Base-by-base conservation (phyloP, 495 filamentous ascomycete species). In the Aspergillus cavernicola region DNA sequence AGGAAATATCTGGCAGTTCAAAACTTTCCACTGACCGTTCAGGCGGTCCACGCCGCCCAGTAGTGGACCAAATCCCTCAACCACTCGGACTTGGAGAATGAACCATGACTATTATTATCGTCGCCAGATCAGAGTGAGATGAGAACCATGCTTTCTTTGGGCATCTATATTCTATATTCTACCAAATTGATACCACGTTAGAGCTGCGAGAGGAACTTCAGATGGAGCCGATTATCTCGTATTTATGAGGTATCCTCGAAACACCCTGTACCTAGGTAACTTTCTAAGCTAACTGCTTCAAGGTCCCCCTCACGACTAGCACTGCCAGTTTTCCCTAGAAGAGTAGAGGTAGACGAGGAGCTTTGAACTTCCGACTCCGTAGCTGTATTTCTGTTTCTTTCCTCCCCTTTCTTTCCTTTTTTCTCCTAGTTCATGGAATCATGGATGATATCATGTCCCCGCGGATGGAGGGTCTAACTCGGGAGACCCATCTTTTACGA, bases 381-480 rank as follows among this genome's bases (percentile, higher is more conserved):
- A 0, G 13, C 18, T 41, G 7, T 38, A 0, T 19, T 29, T n/a
- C 7, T 33, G 12, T 6, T 13, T 24, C 8, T 48, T n/a, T 46
- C 26, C 40, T 22, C 35, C 24, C 48, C 28, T 42, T 50, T 18
- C 9, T 38, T 12, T 24, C 4, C 39, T 39, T 26, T n/a, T 12
- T 18, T 3, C 40, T 43, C 22, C 18, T 44, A 4, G n/a, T 45
- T 43, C 15, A 32, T 29, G n/a, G 18, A 18, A n/a, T n/a, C n/a
- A n/a, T n/a, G n/a, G n/a, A 47, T 54, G 52, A 54, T 46, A 46
- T 39, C 51, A 46, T 39, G 31, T 19, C 9, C 49, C 48, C 44
- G 15, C 10, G 24, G 28, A 9, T 22, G 4, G 42, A 46, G 26
- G 42, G 42, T 46, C 42, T 46, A 28, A 9, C 24, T 28, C 24